Evolutionary conservation across 2,329 filamentous ascomycete species (phyloP), one percentile per base, ranked within the genome.

Genomic region (Exophiala spinifera): DNA sequence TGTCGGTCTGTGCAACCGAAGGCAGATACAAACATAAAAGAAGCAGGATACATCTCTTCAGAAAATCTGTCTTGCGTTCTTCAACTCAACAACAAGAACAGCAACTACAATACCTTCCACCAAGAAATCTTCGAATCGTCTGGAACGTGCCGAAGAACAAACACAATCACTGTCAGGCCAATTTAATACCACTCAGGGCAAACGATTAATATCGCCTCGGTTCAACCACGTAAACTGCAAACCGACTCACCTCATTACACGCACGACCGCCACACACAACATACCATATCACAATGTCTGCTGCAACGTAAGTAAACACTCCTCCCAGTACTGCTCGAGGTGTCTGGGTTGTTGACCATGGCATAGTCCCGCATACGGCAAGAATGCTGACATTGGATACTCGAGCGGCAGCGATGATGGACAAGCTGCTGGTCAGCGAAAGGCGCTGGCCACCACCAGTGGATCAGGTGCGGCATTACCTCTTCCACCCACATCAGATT

Each of bases 371-470:
- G 20, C 50, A 31, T 55, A 55, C 44, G 46, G 36, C 44, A 56
- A 66, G 14, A 39, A 39, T n/a, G 36, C 36, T 53, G 63, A 57
- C 49, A 68, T 67, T 56, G 65, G 61, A 58, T 68, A 68, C 60
- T 67, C 70, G 62, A 71, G 66, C 10, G 36, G 36, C 5, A 73
- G 69, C 42, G 72, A 76, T 33, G 70, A 73, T 25, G 69, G 69
- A 40, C 71, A 72, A 60, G 70, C 71, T n/a, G 65, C 66, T 13
- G 70, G 70, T 33, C 51, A 72, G 69, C 58, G 52, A 57, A 53
- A 54, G 34, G 51, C 46, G 15, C 19, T 54, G 23, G 42, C 54
- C 11, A 39, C 36, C 4, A 39, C 36, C 45, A 43, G 39, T 33
- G 23, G 31, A 28, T 6, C 34, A 28, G 20, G 25, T 23, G 20